These are phyloP conservation scores for Coemansia sp. DNA, from an alignment of 192 early-diverging fungal species.

Conservation along the genomic window DNA sequence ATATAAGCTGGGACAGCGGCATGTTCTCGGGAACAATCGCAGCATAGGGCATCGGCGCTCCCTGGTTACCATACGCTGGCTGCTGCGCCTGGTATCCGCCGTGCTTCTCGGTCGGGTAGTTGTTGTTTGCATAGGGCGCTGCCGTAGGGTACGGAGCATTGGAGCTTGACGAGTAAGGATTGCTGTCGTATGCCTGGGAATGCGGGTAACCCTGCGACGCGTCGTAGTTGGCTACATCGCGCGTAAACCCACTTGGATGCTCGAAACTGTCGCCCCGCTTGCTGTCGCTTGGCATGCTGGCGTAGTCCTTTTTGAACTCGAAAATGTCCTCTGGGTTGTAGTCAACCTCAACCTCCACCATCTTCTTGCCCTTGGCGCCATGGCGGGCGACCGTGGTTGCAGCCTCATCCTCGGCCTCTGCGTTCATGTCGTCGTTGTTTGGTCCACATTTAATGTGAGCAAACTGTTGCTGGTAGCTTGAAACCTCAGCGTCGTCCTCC, in stretches of 20 bases:
- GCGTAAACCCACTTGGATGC: slow-evolving; percentile 34
- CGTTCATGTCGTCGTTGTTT: slow-evolving; percentile 3
- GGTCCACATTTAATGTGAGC: slow-evolving; percentile 30
- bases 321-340: slow-evolving; percentile 28
- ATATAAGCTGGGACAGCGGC: slow-evolving; percentile 38
- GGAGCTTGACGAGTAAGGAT: neutral
- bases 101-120: neutral
- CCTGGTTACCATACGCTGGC: neutral
- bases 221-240: slow-evolving; percentile 34
- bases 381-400: no score
- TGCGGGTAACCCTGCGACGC: slow-evolving; percentile 28
- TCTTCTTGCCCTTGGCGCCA: slow-evolving; percentile 18
- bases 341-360: slow-evolving; percentile 28
- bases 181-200: neutral
- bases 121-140: slow-evolving; percentile 2
- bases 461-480: slow-evolving; percentile 5
- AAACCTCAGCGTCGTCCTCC: neutral
- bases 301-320: slow-evolving; percentile 18
- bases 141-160: slow-evolving; percentile 4
- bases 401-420: neutral
- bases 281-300: neutral
- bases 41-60: slow-evolving; percentile 11
- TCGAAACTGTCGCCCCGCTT: slow-evolving; percentile 17
- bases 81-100: slow-evolving; percentile 2
- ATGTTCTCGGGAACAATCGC: slow-evolving; percentile 35